Evolutionary conservation across 2,329 filamentous ascomycete genomes (phyloP).

Genomic region (Neonectria magnoliae): DNA sequence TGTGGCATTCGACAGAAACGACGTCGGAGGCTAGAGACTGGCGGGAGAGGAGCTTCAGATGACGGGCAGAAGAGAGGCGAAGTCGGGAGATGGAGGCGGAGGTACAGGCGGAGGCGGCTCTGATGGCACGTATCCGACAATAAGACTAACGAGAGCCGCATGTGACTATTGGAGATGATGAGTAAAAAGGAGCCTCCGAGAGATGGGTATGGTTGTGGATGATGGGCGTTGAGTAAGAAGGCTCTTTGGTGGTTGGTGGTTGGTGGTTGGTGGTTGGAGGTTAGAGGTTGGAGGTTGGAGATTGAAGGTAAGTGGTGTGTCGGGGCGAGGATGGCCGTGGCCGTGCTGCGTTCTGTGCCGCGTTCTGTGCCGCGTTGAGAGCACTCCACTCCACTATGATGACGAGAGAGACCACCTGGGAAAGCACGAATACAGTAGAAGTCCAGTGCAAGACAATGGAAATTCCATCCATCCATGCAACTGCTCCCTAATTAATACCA

Average conservation of each 20-base stretch:
- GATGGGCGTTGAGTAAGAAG: constrained; percentile 19
- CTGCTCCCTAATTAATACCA: too few species aligned
- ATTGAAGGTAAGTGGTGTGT: constrained; percentile 20
- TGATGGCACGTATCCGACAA: constrained; percentile 17
- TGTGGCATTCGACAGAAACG: constrained; percentile 27
- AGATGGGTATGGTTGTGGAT: constrained; percentile 10
- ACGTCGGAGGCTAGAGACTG: constrained; percentile 1
- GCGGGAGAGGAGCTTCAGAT: constrained; percentile 17
- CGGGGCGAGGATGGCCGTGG: constrained; percentile 18
- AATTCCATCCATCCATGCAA: neutral
- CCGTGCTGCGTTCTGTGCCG: constrained; percentile 15
- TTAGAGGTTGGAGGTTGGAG: constrained; percentile 10
- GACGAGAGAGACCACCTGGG: neutral
- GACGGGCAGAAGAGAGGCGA: constrained; percentile 23
- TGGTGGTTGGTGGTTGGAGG: constrained; percentile 12
- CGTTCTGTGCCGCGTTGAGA: constrained; percentile 12
- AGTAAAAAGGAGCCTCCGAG: neutral
- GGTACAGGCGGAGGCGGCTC: constrained; percentile 35
- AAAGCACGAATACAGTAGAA: neutral
- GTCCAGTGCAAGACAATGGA: neutral
- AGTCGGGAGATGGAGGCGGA: constrained; percentile 32
- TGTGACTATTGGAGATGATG: constrained; percentile 21
- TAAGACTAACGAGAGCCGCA: constrained; percentile 15
- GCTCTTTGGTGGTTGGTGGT: constrained; percentile 15
- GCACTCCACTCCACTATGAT: constrained; percentile 12